Conservation (phyloP, 169 alveolate genomes). For the Babesia divergens region DNA sequence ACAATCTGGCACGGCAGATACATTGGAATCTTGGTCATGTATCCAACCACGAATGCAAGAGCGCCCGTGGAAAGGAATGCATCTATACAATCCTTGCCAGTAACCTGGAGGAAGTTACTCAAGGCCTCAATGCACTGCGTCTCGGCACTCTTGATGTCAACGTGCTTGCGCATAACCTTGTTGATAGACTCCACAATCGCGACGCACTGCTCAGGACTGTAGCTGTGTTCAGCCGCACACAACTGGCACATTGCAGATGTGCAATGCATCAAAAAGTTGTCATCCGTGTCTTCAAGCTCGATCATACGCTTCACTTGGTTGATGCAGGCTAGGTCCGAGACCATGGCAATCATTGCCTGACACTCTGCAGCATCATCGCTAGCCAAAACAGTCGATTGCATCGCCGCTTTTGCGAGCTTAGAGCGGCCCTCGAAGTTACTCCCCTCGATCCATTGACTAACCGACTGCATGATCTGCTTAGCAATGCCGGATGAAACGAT, state of each 20-base stretch:
- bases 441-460: slow-evolving; percentile 79
- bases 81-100: slow-evolving; percentile 69
- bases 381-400: slow-evolving; percentile 72
- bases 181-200: slow-evolving; percentile 73
- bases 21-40: slow-evolving; percentile 82
- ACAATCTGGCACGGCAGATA: slow-evolving; percentile 80
- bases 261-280: slow-evolving; percentile 79
- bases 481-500: slow-evolving; percentile 62
- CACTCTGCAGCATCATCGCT: slow-evolving; percentile 53
- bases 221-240: slow-evolving; percentile 70
- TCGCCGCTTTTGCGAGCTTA: slow-evolving; percentile 78
- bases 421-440: slow-evolving; percentile 77
- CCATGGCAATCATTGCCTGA: slow-evolving; percentile 23
- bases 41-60: slow-evolving; percentile 73
- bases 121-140: slow-evolving; percentile 79
- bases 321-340: slow-evolving; percentile 69
- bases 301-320: slow-evolving; percentile 80
- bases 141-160: slow-evolving; percentile 82
- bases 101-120: slow-evolving; percentile 68
- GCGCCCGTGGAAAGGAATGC: slow-evolving; percentile 74
- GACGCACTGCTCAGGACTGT: slow-evolving; percentile 60
- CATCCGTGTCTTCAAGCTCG: slow-evolving; percentile 83
- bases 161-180: slow-evolving; percentile 80
- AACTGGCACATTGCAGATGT: slow-evolving; percentile 72
- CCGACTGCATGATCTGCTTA: slow-evolving; percentile 68